Conservation (phyloP, 768 basidiomycete species). For the Kwoniella dejecticola region DNA sequence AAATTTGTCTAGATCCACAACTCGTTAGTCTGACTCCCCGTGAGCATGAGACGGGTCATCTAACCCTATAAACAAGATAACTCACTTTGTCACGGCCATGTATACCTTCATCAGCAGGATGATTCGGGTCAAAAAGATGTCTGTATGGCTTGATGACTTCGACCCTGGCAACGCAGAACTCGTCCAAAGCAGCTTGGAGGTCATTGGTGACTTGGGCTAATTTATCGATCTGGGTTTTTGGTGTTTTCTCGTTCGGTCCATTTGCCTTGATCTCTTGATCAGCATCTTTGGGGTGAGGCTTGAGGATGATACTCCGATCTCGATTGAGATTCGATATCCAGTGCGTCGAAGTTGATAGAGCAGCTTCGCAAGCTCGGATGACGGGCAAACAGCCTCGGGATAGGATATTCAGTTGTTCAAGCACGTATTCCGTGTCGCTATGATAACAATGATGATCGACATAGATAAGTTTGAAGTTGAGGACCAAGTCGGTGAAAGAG, state of each 20-base stretch:
- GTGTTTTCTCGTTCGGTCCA: slow-evolving; percentile 12
- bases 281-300: neutral
- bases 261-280: neutral
- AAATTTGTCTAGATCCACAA: slow-evolving; percentile 27
- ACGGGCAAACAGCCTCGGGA: slow-evolving; percentile 36
- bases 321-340: slow-evolving; percentile 39
- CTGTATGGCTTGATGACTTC: slow-evolving; percentile 45
- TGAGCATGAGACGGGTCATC: neutral
- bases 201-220: slow-evolving; percentile 14
- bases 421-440: slow-evolving; percentile 43
- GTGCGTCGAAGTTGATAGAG: slow-evolving; percentile 18
- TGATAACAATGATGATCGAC: neutral
- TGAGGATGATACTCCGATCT: slow-evolving; percentile 28
- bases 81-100: slow-evolving; percentile 19
- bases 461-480: no score
- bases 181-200: slow-evolving; percentile 35
- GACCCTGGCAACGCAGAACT: slow-evolving; percentile 28
- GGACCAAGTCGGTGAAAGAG: no score
- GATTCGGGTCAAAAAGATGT: slow-evolving; percentile 47
- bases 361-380: slow-evolving; percentile 26
- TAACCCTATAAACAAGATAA: no score
- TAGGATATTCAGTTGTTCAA: slow-evolving; percentile 46
- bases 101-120: slow-evolving; percentile 27
- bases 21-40: no score
- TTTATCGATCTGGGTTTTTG: neutral